A percentile compares a stretch with the other conserved stretches of the same genome.
These are phyloP conservation scores for Xylaria telfairii DNA, from an alignment of 495 filamentous ascomycete genomes.

Conservation along the genomic window DNA sequence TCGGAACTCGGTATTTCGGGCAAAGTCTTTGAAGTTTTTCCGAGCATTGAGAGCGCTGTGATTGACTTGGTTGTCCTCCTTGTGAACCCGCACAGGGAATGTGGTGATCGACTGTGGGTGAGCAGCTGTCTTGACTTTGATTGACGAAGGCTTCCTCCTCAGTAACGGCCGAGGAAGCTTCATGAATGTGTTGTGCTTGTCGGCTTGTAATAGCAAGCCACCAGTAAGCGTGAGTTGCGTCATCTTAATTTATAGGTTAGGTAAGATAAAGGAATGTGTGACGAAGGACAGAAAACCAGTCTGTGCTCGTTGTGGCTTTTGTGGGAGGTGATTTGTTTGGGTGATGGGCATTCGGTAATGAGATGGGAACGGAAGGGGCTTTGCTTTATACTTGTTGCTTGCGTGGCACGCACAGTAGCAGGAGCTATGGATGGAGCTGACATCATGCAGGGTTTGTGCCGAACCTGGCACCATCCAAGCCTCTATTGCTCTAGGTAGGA, in stretches of 20 bases:
- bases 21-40: slow-evolving; percentile 27
- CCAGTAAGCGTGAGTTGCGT: slow-evolving; percentile 24
- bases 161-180: slow-evolving; percentile 10
- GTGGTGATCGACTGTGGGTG: slow-evolving; percentile 24
- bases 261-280: slow-evolving; percentile 21
- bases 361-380: slow-evolving; percentile 19
- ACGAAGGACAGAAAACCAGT: slow-evolving; percentile 25
- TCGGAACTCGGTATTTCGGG: slow-evolving; percentile 18
- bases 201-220: slow-evolving; percentile 19
- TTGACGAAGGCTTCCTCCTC: slow-evolving; percentile 19
- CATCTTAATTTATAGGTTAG: slow-evolving; percentile 21
- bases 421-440: slow-evolving; percentile 17
- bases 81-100: slow-evolving; percentile 26
- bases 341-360: not conserved
- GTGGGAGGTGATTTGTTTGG: slow-evolving; percentile 10
- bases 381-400: slow-evolving; percentile 25
- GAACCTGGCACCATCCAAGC: slow-evolving; percentile 17
- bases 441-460: slow-evolving; percentile 25
- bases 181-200: slow-evolving; percentile 18
- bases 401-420: slow-evolving; percentile 25
- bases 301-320: slow-evolving; percentile 18
- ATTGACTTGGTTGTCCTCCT: slow-evolving; percentile 28
- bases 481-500: slow-evolving; percentile 3
- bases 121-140: slow-evolving; percentile 17
- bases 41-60: slow-evolving; percentile 20